Conservation (phyloP, 768 basidiomycete species). For the Tephrocybe sp. region DNA sequence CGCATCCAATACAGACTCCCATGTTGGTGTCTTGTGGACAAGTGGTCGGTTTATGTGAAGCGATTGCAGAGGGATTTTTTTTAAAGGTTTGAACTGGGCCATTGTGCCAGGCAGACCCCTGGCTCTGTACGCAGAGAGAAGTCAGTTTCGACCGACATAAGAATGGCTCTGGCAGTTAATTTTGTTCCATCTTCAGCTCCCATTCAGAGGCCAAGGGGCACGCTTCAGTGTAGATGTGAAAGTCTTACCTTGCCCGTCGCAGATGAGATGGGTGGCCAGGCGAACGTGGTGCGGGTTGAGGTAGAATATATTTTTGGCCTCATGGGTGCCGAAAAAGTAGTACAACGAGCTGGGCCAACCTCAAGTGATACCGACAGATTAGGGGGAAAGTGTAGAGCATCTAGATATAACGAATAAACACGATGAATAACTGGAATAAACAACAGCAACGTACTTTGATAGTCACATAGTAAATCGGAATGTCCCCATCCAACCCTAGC, state of each 20-base stretch:
- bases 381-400: constrained; percentile 88
- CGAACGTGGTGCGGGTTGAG: constrained; percentile 81
- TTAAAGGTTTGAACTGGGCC: too few species aligned
- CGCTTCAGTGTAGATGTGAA: too few species aligned
- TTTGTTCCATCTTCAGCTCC: too few species aligned
- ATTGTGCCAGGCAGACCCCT: too few species aligned
- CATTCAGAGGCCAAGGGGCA: too few species aligned
- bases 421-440: not conserved
- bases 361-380: constrained; percentile 95
- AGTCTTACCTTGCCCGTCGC: constrained; percentile 45
- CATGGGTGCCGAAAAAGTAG: constrained; percentile 96
- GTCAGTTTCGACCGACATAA: too few species aligned
- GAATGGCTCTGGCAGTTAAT: too few species aligned
- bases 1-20: too few species aligned
- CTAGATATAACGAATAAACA: constrained; percentile 35
- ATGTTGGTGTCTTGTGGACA: too few species aligned
- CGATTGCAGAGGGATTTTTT: too few species aligned
- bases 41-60: too few species aligned
- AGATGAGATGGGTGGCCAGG: constrained; percentile 74
- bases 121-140: too few species aligned
- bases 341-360: constrained; percentile 97
- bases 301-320: constrained; percentile 82
- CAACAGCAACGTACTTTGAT: constrained; percentile 38
- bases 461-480: constrained; percentile 91
- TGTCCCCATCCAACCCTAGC: constrained; percentile 89